A percentile compares a stretch with the other conserved stretches of the same genome.
These are phyloP conservation scores for Pharus latifolius DNA, from an alignment of 176 grass and related monocot genomes.

Conservation along the genomic window DNA sequence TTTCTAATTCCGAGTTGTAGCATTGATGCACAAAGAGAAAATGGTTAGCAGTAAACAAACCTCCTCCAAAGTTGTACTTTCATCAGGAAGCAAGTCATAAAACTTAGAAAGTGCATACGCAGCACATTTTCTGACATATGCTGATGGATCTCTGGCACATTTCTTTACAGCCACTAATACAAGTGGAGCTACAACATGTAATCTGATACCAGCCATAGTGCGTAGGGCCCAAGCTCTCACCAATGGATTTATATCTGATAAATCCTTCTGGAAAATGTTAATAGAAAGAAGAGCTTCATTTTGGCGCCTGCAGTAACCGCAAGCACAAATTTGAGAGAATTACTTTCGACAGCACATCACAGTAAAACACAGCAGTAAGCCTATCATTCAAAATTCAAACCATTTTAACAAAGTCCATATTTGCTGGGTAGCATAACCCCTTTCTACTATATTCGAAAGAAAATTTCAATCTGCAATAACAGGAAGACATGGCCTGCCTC, in stretches of 20 bases:
- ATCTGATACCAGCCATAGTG: constrained; percentile 82
- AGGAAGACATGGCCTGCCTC: not conserved
- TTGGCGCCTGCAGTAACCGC: constrained; percentile 44
- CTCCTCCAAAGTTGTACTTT: constrained; percentile 55
- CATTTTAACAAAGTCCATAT: not conserved
- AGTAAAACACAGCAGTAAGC: not conserved
- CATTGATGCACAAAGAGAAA: not conserved
- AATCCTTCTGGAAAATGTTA: constrained; percentile 95
- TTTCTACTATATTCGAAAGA: not conserved
- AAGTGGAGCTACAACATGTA: constrained; percentile 74
- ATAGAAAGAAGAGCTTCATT: constrained; percentile 95
- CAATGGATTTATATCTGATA: constrained; percentile 87
- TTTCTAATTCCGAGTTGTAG: not conserved
- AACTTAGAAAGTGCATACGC: constrained; percentile 81
- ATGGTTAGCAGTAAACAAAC: constrained; percentile 14
- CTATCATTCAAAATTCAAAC: not conserved
- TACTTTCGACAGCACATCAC: not conserved
- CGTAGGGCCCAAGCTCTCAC: constrained; percentile 92
- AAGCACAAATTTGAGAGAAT: not conserved
- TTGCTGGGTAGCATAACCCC: not conserved
- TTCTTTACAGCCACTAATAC: constrained; percentile 65
- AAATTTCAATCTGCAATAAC: not conserved
- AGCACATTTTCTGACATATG: constrained; percentile 90
- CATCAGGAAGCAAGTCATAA: constrained; percentile 63
- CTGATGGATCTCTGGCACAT: constrained; percentile 72